Evolutionary conservation across 2,329 filamentous ascomycete species (phyloP).

Genomic region (Dothiorella sarmentorum): DNA sequence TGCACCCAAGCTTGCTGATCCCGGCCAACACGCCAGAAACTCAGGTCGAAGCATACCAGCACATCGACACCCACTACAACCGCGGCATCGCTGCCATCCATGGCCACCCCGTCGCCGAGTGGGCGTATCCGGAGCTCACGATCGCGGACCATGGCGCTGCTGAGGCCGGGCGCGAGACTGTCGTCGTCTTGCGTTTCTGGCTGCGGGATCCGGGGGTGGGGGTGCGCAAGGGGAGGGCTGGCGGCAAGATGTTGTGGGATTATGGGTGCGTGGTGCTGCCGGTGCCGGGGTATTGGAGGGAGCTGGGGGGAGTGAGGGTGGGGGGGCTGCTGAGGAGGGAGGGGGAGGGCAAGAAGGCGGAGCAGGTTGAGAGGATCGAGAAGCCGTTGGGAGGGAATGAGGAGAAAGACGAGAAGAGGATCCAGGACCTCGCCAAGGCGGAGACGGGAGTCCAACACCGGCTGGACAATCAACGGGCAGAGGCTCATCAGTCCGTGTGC

Average conservation of each 20-base stretch:
- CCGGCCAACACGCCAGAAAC: too few species aligned
- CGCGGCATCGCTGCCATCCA: too few species aligned
- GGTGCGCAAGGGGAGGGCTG: not conserved
- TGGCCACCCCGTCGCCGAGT: not conserved
- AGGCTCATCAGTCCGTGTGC: too few species aligned
- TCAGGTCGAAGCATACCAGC: not conserved
- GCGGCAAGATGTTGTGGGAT: not conserved
- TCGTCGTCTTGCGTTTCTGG: not conserved
- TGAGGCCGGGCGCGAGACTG: not conserved
- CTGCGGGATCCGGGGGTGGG: not conserved
- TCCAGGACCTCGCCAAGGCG: too few species aligned
- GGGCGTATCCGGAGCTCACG: not conserved
- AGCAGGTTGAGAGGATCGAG: too few species aligned
- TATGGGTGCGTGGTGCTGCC: not conserved
- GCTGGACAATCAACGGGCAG: too few species aligned
- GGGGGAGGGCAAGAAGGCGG: not conserved
- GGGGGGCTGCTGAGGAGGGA: not conserved
- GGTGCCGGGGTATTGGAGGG: not conserved
- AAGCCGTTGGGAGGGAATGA: too few species aligned
- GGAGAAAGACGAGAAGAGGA: too few species aligned
- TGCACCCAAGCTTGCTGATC: too few species aligned
- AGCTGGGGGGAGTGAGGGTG: not conserved
- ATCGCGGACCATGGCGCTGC: not conserved
- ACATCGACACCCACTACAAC: not conserved
- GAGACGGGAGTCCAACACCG: too few species aligned